A percentile compares a stretch with the other conserved stretches of the same genome.
Conservation (phyloP, 2,329 filamentous ascomycete species). For the Gliomastix tumulicola region DNA sequence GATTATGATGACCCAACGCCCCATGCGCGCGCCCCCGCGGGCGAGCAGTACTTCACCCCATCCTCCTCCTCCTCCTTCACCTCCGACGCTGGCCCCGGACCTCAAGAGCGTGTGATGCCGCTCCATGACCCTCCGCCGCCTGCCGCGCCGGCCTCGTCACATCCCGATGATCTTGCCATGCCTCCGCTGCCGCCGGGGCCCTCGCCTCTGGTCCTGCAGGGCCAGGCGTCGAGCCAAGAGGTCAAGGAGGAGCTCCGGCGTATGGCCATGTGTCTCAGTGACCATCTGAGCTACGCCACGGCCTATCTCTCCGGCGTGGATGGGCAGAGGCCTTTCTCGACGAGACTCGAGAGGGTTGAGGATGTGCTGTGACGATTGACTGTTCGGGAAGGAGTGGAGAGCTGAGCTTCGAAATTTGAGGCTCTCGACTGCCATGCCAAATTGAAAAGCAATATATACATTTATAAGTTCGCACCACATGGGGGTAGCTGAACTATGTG, state of each 20-base stretch:
- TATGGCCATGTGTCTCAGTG: conserved; percentile 39
- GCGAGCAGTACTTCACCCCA: conserved; percentile 2
- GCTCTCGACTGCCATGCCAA: no score
- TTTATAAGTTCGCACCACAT: no score
- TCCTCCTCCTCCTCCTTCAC: no score
- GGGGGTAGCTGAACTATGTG: no score
- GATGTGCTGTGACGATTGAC: no score
- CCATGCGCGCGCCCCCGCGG: background rate
- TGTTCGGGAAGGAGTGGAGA: no score
- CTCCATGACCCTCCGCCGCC: no score
- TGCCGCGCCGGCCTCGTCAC: no score
- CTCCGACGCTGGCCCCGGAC: background rate
- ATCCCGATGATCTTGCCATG: no score
- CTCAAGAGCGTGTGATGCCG: background rate
- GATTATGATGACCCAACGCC: conserved; percentile 5
- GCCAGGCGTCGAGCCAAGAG: conserved; percentile 41
- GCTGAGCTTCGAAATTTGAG: no score
- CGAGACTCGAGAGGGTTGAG: conserved; percentile 15
- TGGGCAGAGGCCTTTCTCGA: conserved; percentile 22
- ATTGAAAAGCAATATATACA: no score
- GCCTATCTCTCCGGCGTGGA: conserved; percentile 34
- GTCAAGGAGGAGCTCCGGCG: conserved; percentile 43
- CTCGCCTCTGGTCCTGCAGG: conserved; percentile 45
- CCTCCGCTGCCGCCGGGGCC: conserved; percentile 37
- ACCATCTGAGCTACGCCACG: conserved; percentile 39